Conservation (phyloP, 805 yeast species). For the Ogataea pini region DNA sequence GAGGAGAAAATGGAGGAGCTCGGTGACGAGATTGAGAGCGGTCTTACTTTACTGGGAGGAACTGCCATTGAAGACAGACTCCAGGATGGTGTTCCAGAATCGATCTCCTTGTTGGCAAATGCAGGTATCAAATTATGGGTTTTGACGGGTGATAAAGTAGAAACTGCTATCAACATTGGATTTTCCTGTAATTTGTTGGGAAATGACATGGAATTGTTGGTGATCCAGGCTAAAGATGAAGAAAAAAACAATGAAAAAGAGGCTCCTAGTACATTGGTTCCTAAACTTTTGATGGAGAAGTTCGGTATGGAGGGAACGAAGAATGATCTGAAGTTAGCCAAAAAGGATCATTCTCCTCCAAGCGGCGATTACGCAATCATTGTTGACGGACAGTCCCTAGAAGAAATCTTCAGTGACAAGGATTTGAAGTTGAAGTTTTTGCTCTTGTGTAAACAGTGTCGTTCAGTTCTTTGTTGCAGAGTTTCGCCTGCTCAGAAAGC, state of each 20-base stretch:
- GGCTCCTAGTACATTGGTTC: conserved; percentile 35
- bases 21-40: conserved; percentile 60
- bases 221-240: conserved; percentile 45
- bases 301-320: conserved; percentile 47
- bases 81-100: conserved; percentile 76
- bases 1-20: conserved; percentile 56
- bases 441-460: conserved; percentile 71
- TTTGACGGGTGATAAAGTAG: conserved; percentile 78
- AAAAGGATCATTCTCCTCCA: conserved; percentile 65
- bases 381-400: conserved; percentile 70
- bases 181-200: conserved; percentile 73
- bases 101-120: conserved; percentile 61
- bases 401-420: conserved; percentile 42
- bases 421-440: conserved; percentile 54
- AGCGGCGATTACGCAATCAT: conserved; percentile 56
- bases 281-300: conserved; percentile 47
- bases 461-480: conserved; percentile 79
- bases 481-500: conserved; percentile 87
- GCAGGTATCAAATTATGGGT: conserved; percentile 87
- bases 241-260: conserved; percentile 29
- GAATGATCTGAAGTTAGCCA: conserved; percentile 50
- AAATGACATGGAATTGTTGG: conserved; percentile 66
- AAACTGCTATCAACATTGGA: conserved; percentile 83
- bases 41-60: conserved; percentile 64
- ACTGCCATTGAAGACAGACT: conserved; percentile 81